These are phyloP conservation scores for Ramularia endophylla DNA, from an alignment of 2,329 filamentous ascomycete genomes.

Conservation along the genomic window DNA sequence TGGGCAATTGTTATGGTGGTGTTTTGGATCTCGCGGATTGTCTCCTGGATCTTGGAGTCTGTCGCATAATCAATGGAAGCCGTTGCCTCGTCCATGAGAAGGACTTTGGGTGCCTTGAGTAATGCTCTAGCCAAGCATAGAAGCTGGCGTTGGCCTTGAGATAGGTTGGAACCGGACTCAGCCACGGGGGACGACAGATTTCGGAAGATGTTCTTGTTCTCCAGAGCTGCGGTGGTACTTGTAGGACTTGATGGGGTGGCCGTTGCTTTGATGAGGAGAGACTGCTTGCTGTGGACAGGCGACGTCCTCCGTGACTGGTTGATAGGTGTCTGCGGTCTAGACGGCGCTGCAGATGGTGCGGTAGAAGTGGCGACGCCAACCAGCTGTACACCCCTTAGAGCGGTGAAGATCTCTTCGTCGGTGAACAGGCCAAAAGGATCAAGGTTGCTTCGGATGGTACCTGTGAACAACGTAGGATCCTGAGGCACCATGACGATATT, in stretches of 20 bases:
- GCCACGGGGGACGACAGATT: constrained; percentile 77
- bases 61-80: constrained; percentile 96
- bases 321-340: constrained; percentile 30
- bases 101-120: constrained; percentile 81
- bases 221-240: constrained; percentile 43
- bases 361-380: constrained; percentile 54
- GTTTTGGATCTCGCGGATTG: constrained; percentile 82
- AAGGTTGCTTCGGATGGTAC: constrained; percentile 84
- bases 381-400: constrained; percentile 81
- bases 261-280: constrained; percentile 25
- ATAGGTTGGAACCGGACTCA: constrained; percentile 90
- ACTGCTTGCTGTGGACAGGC: constrained; percentile 22
- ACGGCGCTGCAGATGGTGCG: constrained; percentile 34
- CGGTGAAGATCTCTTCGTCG: constrained; percentile 83
- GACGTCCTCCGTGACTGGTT: constrained; percentile 17
- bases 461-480: constrained; percentile 89
- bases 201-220: constrained; percentile 93
- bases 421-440: constrained; percentile 88
- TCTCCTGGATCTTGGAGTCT: constrained; percentile 92
- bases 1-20: constrained; percentile 98
- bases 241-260: constrained; percentile 29
- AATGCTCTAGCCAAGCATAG: constrained; percentile 89
- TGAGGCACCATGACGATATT: constrained; percentile 97
- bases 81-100: constrained; percentile 99
- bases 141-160: constrained; percentile 91